Percentiles rank a stretch among this genome's conserved stretches.
These are phyloP conservation scores for Euphorbia pulcherrima DNA, from an alignment of 345 rosid species.

Conservation along the genomic window DNA sequence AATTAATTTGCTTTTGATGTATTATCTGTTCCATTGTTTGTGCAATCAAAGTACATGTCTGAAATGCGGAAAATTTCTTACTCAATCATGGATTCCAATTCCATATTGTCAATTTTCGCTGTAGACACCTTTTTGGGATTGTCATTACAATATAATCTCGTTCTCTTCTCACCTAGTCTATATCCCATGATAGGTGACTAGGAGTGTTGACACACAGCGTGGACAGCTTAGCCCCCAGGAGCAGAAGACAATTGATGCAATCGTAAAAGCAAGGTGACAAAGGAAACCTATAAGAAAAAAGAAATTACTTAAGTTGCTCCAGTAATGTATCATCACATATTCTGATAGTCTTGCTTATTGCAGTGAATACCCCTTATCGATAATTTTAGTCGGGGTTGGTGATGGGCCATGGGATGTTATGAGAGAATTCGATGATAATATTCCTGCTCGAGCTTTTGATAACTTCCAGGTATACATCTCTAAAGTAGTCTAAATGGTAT, in stretches of 20 bases:
- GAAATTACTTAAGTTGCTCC: neutral
- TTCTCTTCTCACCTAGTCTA: neutral
- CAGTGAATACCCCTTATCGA: slow-evolving; percentile 84
- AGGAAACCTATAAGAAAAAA: neutral
- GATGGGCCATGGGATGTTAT: slow-evolving; percentile 99
- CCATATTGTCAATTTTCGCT: neutral
- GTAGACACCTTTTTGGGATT: neutral
- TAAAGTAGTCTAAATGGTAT: too few relatives aligned
- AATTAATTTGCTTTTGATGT: neutral
- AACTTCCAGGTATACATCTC: slow-evolving; percentile 71
- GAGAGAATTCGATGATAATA: slow-evolving; percentile 94
- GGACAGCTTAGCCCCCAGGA: slow-evolving; percentile 91
- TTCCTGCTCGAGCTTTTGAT: slow-evolving; percentile 89
- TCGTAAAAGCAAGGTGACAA: slow-evolving; percentile 79
- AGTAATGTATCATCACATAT: neutral
- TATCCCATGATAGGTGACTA: slow-evolving; percentile 56
- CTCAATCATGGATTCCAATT: neutral
- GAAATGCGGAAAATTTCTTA: neutral
- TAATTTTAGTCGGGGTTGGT: slow-evolving; percentile 88
- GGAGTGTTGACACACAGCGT: slow-evolving; percentile 69
- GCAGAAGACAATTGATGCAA: slow-evolving; percentile 84
- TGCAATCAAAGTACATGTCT: neutral
- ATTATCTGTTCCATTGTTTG: slow-evolving; percentile 1
- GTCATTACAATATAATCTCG: neutral
- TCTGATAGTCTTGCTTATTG: slow-evolving; percentile 16